Evolutionary conservation across 164 flowering plant genomes (phyloP).

Genomic region (Cinnamomum micranthum): DNA sequence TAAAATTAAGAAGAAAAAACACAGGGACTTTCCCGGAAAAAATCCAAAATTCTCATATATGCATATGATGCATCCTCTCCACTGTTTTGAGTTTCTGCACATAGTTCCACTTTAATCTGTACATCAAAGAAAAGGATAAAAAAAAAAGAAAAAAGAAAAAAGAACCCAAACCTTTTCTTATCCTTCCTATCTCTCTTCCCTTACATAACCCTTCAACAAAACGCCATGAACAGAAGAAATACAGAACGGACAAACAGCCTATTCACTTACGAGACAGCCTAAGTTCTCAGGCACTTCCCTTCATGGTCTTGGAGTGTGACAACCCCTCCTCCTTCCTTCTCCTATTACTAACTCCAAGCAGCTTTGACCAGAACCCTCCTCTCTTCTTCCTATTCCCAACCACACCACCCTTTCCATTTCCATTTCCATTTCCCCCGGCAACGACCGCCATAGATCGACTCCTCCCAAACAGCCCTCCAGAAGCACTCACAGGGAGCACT

Average conservation of each 20-base stretch:
- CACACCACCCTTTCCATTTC: constrained; percentile 8
- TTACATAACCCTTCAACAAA: too few species aligned
- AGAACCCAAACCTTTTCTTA: too few species aligned
- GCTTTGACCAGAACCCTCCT: constrained; percentile 51
- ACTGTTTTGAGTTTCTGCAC: too few species aligned
- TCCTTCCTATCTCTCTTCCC: too few species aligned
- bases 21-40: too few species aligned
- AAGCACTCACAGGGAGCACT: background rate
- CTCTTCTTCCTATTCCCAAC: constrained; percentile 21
- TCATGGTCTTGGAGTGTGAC: constrained; percentile 17
- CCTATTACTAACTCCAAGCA: constrained; percentile 21
- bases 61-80: too few species aligned
- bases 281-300: constrained; percentile 5
- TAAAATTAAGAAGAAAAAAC: too few species aligned
- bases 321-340: constrained; percentile 12
- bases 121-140: too few species aligned
- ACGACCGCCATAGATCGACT: constrained; percentile 39
- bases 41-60: too few species aligned
- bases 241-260: background rate
- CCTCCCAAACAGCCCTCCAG: constrained; percentile 26
- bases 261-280: background rate
- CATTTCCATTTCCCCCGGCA: constrained; percentile 10
- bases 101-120: too few species aligned
- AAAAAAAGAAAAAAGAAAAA: too few species aligned
- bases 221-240: too few species aligned